Base-by-base conservation (phyloP, 108 stramenopile species). In the Skeletonema marinoi region DNA sequence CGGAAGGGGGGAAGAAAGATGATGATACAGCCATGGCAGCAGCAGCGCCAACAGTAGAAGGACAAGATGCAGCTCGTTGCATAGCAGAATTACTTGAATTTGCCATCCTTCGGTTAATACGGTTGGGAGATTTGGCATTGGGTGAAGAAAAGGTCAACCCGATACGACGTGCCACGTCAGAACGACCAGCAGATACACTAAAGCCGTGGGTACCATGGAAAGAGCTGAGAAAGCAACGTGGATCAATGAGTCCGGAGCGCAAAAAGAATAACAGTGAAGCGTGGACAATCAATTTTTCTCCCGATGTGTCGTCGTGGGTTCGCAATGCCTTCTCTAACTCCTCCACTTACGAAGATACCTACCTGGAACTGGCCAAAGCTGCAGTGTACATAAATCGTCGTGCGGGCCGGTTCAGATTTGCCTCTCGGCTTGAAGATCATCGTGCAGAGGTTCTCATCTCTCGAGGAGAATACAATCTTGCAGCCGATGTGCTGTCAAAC, bases 51-150 rank as follows among this genome's bases (percentile, higher is more conserved):
- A 46, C 60, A 32, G 32, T 42, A 21, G 70, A 65, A 39, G 88
- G 90, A 36, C 33, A 78, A 60, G 63, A 75, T 36, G 73, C 89
- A 19, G 89, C 91, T 17, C 61, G 72, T 0, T 83, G 86, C 60
- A 54, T 94, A 29, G 80, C 84, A 14, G 90, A 91, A 62, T 71
- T 94, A 14, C 62, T 94, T 44, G 91, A 89, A 64, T 86, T 91
- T 68, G 88, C 89, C 50, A 86, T 90, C 21, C 78, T 87, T 58
- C 71, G 91, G 3, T 73, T 92, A 32, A 78, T 88, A 32, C 72
- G 89, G 35, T 60, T 93, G 29, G 92, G 89, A 30, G 87, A 90
- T 72, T 64, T 79, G 13, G 67, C 84, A 21, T 17, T 88, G 4
- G 46, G 60, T 30, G 74, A 75, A 16, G 48, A 50, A 32, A 68